Evolutionary conservation across 2,329 filamentous ascomycete genomes (phyloP).

Genomic region (Stemphylium beticola): DNA sequence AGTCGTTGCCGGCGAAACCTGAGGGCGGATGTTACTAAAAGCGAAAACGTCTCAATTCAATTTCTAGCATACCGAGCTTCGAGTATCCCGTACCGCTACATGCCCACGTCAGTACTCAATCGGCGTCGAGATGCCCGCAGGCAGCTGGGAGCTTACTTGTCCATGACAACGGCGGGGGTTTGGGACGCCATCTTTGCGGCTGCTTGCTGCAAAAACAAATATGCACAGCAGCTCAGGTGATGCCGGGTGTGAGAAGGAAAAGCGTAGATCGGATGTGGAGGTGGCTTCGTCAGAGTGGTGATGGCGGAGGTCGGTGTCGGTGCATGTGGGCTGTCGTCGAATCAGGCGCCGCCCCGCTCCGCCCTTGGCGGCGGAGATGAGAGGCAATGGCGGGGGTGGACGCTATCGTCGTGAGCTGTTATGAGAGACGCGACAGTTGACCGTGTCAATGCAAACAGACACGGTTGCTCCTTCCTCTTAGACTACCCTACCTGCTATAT

Average conservation of each 20-base stretch:
- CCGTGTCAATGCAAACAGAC: neutral
- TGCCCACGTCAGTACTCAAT: constrained; percentile 49
- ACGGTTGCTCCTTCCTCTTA: constrained; percentile 17
- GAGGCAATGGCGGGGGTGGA: constrained; percentile 23
- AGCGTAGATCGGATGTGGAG: constrained; percentile 30
- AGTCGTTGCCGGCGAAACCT: constrained; percentile 99
- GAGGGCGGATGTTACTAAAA: constrained; percentile 44
- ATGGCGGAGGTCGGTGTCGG: constrained; percentile 36
- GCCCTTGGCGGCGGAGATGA: constrained; percentile 32
- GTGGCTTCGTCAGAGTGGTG: constrained; percentile 42
- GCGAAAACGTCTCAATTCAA: neutral
- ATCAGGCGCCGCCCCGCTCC: constrained; percentile 38
- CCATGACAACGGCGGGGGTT: constrained; percentile 99
- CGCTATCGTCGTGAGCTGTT: neutral
- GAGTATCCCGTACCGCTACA: constrained; percentile 97
- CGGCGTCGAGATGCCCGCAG: constrained; percentile 35
- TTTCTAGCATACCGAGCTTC: constrained; percentile 78
- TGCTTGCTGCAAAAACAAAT: constrained; percentile 21
- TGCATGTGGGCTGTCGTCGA: constrained; percentile 34
- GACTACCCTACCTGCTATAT: constrained; percentile 9
- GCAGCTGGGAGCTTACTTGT: constrained; percentile 80
- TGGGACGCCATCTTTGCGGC: constrained; percentile 82
- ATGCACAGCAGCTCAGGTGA: constrained; percentile 29
- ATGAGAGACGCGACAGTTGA: neutral
- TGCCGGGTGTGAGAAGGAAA: constrained; percentile 23